A percentile compares a stretch with the other conserved stretches of the same genome.
Evolutionary conservation across 2,329 filamentous ascomycete genomes (phyloP).

Genomic region (Claviceps sp.): DNA sequence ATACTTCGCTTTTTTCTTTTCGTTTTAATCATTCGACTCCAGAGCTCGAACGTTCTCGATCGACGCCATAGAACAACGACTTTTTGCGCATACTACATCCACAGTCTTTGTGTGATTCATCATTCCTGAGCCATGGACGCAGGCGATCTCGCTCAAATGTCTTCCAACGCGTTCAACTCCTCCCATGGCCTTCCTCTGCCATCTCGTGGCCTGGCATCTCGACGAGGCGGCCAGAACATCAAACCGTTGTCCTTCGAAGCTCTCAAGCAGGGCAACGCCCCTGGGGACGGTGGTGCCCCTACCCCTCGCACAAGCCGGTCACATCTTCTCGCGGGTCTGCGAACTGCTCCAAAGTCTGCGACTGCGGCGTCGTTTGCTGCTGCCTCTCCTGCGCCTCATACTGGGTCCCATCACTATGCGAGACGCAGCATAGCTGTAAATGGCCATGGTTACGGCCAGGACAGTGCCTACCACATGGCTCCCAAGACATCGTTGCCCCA

Average conservation of each 20-base stretch:
- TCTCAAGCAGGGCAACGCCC: constrained; percentile 55
- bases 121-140: constrained; percentile 59
- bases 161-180: constrained; percentile 68
- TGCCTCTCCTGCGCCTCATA: constrained; percentile 40
- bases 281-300: constrained; percentile 54
- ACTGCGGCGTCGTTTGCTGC: constrained; percentile 59
- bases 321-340: constrained; percentile 81
- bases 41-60: not conserved
- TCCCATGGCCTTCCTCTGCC: constrained; percentile 63
- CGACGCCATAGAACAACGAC: not conserved
- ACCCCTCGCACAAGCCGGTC: constrained; percentile 91
- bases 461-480: constrained; percentile 28
- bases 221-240: constrained; percentile 72
- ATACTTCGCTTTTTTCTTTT: not conserved
- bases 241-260: constrained; percentile 76
- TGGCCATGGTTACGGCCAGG: constrained; percentile 30
- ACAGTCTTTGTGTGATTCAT: not conserved
- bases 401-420: constrained; percentile 26
- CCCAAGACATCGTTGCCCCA: constrained; percentile 47
- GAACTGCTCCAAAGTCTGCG: constrained; percentile 82
- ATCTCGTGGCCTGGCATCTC: constrained; percentile 67
- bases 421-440: constrained; percentile 32
- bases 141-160: constrained; percentile 99
- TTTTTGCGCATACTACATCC: not conserved
- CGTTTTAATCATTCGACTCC: not conserved